Evolutionary conservation across 208 protist genomes (phyloP).

Genomic region (Trypanosoma avium): DNA sequence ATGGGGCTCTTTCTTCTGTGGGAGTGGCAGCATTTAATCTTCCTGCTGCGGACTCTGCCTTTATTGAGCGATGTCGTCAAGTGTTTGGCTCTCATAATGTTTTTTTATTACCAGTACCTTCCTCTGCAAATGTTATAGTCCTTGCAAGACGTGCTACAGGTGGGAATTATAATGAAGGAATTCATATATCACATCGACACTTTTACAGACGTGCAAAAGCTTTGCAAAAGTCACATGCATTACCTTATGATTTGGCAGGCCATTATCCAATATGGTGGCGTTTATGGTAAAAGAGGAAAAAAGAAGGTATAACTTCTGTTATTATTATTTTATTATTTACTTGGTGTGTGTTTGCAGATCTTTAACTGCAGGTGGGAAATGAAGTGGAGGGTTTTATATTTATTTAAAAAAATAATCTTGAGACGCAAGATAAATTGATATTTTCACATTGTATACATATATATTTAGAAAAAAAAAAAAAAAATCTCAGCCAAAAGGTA

Average conservation of each 20-base stretch:
- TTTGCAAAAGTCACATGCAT: slow-evolving; percentile 48
- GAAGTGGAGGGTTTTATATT: no score
- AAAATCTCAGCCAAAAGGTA: no score
- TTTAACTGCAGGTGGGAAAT: no score
- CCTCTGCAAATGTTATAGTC: slow-evolving; percentile 76
- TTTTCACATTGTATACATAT: no score
- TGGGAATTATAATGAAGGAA: background rate
- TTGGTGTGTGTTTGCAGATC: slow-evolving; percentile 1
- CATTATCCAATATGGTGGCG: slow-evolving; percentile 85
- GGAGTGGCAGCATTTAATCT: slow-evolving; percentile 87
- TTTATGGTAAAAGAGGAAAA: slow-evolving; percentile 44
- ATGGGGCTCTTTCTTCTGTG: slow-evolving; percentile 40
- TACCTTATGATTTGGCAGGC: slow-evolving; percentile 69
- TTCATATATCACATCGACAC: slow-evolving; percentile 51
- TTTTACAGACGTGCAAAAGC: slow-evolving; percentile 57
- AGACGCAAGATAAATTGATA: no score
- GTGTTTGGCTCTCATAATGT: slow-evolving; percentile 74
- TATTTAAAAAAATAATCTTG: no score
- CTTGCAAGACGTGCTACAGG: slow-evolving; percentile 42
- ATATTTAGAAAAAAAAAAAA: no score
- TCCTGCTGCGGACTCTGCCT: slow-evolving; percentile 38
- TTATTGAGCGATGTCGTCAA: slow-evolving; percentile 44
- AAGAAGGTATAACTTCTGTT: background rate
- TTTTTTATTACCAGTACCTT: slow-evolving; percentile 57
- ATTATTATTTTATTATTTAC: slow-evolving; percentile 6